A percentile compares a stretch with the other conserved stretches of the same genome.
These are phyloP conservation scores for Mycena crocata DNA, from an alignment of 768 basidiomycete genomes.

Conservation along the genomic window DNA sequence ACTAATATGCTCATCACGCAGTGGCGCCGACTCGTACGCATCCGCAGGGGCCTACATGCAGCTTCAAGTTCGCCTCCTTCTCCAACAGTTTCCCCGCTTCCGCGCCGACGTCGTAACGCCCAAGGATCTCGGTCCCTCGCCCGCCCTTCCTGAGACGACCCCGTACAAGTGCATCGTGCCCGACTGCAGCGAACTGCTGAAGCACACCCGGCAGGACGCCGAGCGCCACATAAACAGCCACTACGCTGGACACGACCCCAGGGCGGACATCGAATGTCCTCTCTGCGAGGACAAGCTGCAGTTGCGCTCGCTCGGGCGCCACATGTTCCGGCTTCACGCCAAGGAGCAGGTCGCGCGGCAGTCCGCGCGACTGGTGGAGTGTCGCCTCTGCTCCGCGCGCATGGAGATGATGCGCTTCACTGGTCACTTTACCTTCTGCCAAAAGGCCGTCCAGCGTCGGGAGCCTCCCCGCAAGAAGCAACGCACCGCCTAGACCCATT, in stretches of 20 bases:
- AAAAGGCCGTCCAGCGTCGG: neutral
- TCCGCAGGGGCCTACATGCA: conserved; percentile 12
- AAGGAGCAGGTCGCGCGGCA: neutral
- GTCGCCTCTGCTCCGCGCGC: conserved; percentile 1
- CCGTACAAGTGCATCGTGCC: conserved; percentile 5
- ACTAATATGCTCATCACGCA: neutral
- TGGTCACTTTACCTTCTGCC: conserved; percentile 9
- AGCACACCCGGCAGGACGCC: neutral
- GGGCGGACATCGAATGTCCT: neutral
- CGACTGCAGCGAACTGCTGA: neutral
- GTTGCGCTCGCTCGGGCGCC: conserved; percentile 12
- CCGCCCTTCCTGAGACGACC: neutral
- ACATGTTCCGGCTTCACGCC: conserved; percentile 6
- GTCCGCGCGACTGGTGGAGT: neutral
- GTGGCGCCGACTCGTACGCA: neutral
- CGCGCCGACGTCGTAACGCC: conserved; percentile 15
- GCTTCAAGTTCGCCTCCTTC: neutral
- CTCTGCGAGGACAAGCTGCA: neutral
- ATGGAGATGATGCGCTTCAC: neutral
- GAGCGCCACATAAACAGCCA: neutral
- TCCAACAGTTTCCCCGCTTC: neutral
- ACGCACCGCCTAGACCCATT: neutral
- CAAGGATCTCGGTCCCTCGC: neutral
- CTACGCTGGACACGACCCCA: neutral
- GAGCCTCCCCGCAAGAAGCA: conserved; percentile 1